Conservation (phyloP, 352 stramenopile species). For the Phytophthora uliginosa region DNA sequence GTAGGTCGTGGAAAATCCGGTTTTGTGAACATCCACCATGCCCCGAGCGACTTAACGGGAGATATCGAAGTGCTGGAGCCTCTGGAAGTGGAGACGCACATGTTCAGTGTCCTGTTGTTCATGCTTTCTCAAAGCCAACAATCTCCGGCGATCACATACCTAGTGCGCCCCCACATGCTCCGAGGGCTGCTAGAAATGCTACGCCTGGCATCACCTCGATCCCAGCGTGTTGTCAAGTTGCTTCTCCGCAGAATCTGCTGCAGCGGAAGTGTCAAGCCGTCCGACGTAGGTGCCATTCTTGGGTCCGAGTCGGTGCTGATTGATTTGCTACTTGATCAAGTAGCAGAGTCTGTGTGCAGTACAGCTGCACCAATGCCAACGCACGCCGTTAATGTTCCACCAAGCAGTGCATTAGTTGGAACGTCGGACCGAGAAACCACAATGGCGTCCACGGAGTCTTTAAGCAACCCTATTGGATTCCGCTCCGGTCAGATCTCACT, state of each 20-base stretch:
- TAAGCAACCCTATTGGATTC: slow-evolving; percentile 87
- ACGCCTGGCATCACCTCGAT: slow-evolving; percentile 77
- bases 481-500: slow-evolving; percentile 85
- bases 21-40: slow-evolving; percentile 46
- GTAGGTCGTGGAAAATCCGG: slow-evolving; percentile 49
- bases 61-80: slow-evolving; percentile 68
- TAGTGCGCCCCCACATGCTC: slow-evolving; percentile 71
- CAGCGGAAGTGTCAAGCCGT: slow-evolving; percentile 73
- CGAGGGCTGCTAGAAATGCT: slow-evolving; percentile 85
- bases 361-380: slow-evolving; percentile 73
- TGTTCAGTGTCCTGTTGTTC: slow-evolving; percentile 81
- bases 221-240: slow-evolving; percentile 86
- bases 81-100: slow-evolving; percentile 81
- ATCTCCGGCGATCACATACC: slow-evolving; percentile 62
- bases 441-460: slow-evolving; percentile 66
- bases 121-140: slow-evolving; percentile 84
- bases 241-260: slow-evolving; percentile 79
- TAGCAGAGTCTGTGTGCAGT: slow-evolving; percentile 88
- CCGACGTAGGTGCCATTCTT: slow-evolving; percentile 75
- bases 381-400: slow-evolving; percentile 57
- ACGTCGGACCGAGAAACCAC: slow-evolving; percentile 31
- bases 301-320: slow-evolving; percentile 85
- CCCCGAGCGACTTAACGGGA: slow-evolving; percentile 44
- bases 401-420: slow-evolving; percentile 30
- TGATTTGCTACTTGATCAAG: slow-evolving; percentile 89